Evolutionary conservation across 345 rosid species (phyloP).

Genomic region (Acer yangbiense): DNA sequence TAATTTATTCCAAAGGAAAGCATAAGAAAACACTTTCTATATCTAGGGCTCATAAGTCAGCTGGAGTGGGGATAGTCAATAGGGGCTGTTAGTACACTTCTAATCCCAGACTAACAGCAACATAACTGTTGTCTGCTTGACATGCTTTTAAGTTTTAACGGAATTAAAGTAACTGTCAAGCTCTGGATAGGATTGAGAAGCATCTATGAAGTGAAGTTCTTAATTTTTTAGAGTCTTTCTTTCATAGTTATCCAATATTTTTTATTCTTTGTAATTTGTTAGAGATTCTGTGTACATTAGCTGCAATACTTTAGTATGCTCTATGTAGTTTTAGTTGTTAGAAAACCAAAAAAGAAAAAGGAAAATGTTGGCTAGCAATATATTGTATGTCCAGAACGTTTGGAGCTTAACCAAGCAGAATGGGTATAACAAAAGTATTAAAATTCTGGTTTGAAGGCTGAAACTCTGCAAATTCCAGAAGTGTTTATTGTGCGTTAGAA

Average conservation of each 20-base stretch:
- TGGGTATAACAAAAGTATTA: background rate
- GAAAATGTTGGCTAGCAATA: background rate
- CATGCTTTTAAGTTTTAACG: no score
- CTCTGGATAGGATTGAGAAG: background rate
- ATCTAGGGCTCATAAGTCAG: no score
- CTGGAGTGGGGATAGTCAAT: background rate
- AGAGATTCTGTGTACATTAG: background rate
- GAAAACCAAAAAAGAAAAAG: background rate
- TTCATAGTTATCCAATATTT: background rate
- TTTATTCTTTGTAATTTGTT: background rate
- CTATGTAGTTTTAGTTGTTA: background rate
- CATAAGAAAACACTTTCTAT: no score
- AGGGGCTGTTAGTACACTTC: background rate
- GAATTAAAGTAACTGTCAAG: background rate
- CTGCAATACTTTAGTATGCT: background rate
- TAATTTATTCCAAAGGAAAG: background rate
- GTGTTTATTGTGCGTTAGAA: no score
- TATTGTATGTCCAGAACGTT: background rate
- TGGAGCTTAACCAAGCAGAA: background rate
- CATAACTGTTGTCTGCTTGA: background rate
- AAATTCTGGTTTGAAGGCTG: background rate
- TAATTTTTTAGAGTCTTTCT: no score
- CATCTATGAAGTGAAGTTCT: background rate
- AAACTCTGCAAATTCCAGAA: background rate
- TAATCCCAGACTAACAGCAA: background rate